phyloP scores from a whole-genome alignment of 306 rosid genomes.

The Prunus dulcis region DNA sequence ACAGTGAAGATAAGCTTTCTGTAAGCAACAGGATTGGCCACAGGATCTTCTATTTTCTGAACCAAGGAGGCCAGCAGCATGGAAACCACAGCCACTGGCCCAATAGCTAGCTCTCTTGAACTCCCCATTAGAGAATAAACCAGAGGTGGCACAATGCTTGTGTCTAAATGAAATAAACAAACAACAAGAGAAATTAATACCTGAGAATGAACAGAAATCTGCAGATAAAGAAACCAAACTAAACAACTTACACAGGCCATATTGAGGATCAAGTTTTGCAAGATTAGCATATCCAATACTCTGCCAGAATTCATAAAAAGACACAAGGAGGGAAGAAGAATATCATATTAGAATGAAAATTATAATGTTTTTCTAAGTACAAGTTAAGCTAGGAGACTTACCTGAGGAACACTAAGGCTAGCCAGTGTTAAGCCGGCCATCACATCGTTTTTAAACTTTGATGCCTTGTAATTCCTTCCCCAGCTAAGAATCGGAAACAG shows the following conservation, averaged over 20 bases:
- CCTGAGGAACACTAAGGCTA: conserved; percentile 92
- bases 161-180: conserved; percentile 39
- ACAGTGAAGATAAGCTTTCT: conserved; percentile 63
- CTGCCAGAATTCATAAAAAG: conserved; percentile 38
- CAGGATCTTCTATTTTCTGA: conserved; percentile 64
- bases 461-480: conserved; percentile 55
- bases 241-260: conserved; percentile 69
- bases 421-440: conserved; percentile 90
- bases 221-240: background rate
- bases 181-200: background rate
- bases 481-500: conserved; percentile 73
- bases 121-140: conserved; percentile 92
- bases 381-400: background rate
- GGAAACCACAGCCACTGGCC: conserved; percentile 96
- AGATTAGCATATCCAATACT: conserved; percentile 90
- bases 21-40: conserved; percentile 53
- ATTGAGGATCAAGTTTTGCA: conserved; percentile 84
- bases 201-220: background rate
- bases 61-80: conserved; percentile 61
- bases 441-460: conserved; percentile 60
- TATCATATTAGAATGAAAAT: background rate
- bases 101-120: conserved; percentile 89
- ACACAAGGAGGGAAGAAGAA: background rate
- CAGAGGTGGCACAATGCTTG: conserved; percentile 86
- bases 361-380: background rate